Base-by-base conservation (phyloP, 1,139 yeast species). In the Yamadazyma atlantica region DNA sequence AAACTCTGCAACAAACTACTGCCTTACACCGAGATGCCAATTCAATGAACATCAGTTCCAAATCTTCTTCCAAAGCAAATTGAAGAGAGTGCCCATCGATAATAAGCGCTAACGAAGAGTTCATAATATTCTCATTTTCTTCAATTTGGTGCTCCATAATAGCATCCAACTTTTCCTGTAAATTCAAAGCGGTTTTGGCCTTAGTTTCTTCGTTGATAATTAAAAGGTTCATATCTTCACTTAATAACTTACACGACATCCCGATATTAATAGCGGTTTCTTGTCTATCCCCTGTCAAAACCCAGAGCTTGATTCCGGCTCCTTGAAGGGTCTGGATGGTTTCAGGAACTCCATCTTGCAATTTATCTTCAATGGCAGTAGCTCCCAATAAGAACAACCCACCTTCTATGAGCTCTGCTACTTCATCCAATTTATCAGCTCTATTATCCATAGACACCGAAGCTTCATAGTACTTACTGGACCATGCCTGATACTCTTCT, bases 251-350 rank as follows among this genome's bases (percentile, higher is more conserved):
- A 69, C 98, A 94, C 50, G 96, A 86, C 97, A 92, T 89, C 45
- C 98, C 99, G 57, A 94, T 92, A 57, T 94, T 94, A 46, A 94
- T 86, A 1, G 98, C 99, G n/a, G 99, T 94, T 62, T 94, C 99
- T 59, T 92, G 98, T 56, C 96, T 78, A 58, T 94, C 99, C 50
- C 99, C 99, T 8, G 99, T 94, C 41, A 94, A 71, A 23, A 94
- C 97, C 99, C 98, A 94, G 16, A 94, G 78, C 58, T 89, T 92
- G 50, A 94, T 89, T 12, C 97, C 97, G 0, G 99, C 99, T 41
- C 85, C 87, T 59, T 92, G 98, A 41, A 94, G 71, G 3, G 95
- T 86, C 47, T 87, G 92, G 42, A 94, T 94, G 1, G 98, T 89
- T 50, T 94, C 98, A 1, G 98, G 97, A 11, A 94, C 99, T 27